Conservation (phyloP, 441 rosid species). For the Croton laevigatus region DNA sequence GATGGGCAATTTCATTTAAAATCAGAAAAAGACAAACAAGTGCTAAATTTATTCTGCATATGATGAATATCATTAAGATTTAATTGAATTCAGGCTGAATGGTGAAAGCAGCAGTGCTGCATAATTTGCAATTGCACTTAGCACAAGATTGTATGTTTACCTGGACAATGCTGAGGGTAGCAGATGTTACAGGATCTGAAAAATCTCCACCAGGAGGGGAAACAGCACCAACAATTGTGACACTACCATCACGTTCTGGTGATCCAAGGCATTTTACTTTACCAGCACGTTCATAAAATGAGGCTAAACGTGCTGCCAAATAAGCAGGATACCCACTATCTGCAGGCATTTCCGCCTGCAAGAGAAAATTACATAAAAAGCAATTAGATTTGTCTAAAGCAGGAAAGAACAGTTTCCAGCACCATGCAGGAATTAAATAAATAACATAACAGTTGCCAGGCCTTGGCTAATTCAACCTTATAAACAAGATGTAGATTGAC, state of each 20-base stretch:
- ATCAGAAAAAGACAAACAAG: not conserved
- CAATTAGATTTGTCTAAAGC: constrained; percentile 2
- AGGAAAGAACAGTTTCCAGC: not conserved
- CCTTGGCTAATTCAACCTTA: not conserved
- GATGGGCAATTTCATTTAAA: constrained; percentile 4
- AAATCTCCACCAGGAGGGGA: constrained; percentile 99
- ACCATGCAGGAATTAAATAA: not conserved
- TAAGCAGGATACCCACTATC: constrained; percentile 99
- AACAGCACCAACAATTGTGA: constrained; percentile 98
- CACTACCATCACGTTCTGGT: constrained; percentile 98
- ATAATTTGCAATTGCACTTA: not conserved
- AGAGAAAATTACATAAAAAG: constrained; percentile 25
- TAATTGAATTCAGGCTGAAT: not conserved
- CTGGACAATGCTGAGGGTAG: constrained; percentile 99
- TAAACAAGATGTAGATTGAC: not conserved
- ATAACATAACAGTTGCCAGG: not conserved
- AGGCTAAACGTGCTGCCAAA: constrained; percentile 96
- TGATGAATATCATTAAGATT: not conserved
- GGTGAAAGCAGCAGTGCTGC: not conserved
- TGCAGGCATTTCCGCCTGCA: constrained; percentile 99
- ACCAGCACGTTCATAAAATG: constrained; percentile 99
- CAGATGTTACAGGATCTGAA: constrained; percentile 99
- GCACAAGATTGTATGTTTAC: constrained; percentile 31
- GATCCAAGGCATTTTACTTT: constrained; percentile 98
- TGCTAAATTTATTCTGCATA: not conserved